These are phyloP conservation scores for Apium graveolens DNA, from an alignment of 129 eudicot genomes.

Conservation along the genomic window DNA sequence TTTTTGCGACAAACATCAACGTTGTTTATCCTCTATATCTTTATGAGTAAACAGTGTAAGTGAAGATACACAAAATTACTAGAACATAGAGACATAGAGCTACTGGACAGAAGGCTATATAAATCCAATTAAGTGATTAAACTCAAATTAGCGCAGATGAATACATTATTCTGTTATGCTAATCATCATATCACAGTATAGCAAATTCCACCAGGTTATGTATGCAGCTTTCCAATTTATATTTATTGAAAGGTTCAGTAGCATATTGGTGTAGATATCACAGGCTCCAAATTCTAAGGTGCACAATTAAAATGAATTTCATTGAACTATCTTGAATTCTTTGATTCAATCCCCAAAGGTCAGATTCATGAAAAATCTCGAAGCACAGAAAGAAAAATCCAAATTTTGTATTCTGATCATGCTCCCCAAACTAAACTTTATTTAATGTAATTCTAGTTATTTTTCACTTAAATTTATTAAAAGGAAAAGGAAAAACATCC, in stretches of 20 bases:
- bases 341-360: background rate
- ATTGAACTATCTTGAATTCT: too few relatives aligned
- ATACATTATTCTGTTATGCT: too few relatives aligned
- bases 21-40: background rate
- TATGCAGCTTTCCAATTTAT: background rate
- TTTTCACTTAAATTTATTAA: too few relatives aligned
- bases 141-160: background rate
- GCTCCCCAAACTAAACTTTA: too few relatives aligned
- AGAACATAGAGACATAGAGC: background rate
- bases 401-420: too few relatives aligned
- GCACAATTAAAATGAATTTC: background rate
- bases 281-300: background rate
- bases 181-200: background rate
- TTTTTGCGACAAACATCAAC: background rate
- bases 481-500: too few relatives aligned
- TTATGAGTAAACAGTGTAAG: background rate
- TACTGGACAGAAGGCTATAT: background rate
- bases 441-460: too few relatives aligned
- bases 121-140: background rate
- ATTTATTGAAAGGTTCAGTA: background rate
- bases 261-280: background rate
- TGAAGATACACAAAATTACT: background rate
- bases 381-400: too few relatives aligned
- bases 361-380: background rate
- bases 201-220: background rate